A percentile compares a stretch with the other conserved stretches of the same genome.
Conservation (phyloP, 768 basidiomycete genomes). For the Lentinula detonsa region DNA sequence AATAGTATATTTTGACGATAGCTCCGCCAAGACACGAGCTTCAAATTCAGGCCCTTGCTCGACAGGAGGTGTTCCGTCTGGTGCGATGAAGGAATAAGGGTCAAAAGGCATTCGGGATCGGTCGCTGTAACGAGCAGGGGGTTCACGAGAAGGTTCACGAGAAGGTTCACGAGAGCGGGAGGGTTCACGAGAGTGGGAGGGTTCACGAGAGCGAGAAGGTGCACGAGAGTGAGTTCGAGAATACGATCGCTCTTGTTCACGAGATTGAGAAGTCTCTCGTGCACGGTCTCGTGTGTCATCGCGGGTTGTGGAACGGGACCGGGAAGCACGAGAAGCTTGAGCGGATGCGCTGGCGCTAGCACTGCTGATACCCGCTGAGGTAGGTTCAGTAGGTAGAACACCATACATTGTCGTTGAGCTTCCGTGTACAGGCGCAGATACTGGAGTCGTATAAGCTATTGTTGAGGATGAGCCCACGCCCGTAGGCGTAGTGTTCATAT, state of each 20-base stretch:
- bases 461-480: neutral
- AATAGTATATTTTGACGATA: neutral
- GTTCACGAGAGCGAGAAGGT: neutral
- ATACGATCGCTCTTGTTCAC: neutral
- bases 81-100: neutral
- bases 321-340: neutral
- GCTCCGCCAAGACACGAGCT: neutral
- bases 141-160: neutral
- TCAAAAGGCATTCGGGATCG: too few species aligned
- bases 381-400: neutral
- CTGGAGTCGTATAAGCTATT: neutral
- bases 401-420: neutral
- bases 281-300: neutral
- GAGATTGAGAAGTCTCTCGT: neutral
- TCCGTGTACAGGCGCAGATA: neutral
- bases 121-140: neutral
- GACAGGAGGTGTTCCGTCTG: neutral
- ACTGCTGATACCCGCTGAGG: neutral
- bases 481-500: neutral
- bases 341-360: slow-evolving; percentile 12
- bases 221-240: neutral
- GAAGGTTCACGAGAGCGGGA: neutral
- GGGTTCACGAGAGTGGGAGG: neutral
- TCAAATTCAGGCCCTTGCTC: neutral
- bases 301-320: neutral